Evolutionary conservation across 208 protist genomes (phyloP), one percentile per base, ranked within the genome.

Genomic region (Leishmania tropica): DNA sequence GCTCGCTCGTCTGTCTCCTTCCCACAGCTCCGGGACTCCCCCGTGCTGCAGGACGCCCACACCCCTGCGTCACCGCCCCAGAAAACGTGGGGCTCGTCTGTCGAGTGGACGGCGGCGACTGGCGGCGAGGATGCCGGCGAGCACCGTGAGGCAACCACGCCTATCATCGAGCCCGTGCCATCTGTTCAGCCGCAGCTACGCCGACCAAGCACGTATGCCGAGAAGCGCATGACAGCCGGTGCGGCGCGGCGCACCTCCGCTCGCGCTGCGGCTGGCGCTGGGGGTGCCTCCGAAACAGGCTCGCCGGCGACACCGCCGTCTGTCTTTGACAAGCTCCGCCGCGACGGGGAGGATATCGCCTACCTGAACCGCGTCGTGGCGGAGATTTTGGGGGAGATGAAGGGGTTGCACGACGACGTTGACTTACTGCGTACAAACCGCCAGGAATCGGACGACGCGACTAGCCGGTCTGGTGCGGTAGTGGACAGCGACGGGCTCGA

Each of bases 351-450:
- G 2, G 92, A 95, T 79, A 97, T 97, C 81, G 91, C 87, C 13
- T 89, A 96, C 81, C 85, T 97, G 74, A 97, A 97, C 87, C 94
- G 94, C 67, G 90, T 97, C n/a, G 94, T 97, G 75, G 94, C 94
- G n/a, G 94, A 97, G 83, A 97, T 96, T 53, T 81, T 97, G 48
- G 90, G 80, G 3, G 90, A 96, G 83, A 95, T 97, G 91, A 93
- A 93, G 88, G 85, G 47, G 13, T 83, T 97, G 47, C 92, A 97
- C 78, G 85, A 84, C 7, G 92, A 96, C 71, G 84, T 97, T 3
- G 91, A 96, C 68, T 70, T 89, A 5, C 89, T 97, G 71, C 90
- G 87, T 28, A 92, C 88, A 5, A 17, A 72, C 62, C 76, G 80
- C 60, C 56, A 76, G 1, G 77, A 21, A 1, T 67, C 5, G 42